Conservation (phyloP, 192 early-diverging fungal genomes). For the Radiomyces spectabilis region DNA sequence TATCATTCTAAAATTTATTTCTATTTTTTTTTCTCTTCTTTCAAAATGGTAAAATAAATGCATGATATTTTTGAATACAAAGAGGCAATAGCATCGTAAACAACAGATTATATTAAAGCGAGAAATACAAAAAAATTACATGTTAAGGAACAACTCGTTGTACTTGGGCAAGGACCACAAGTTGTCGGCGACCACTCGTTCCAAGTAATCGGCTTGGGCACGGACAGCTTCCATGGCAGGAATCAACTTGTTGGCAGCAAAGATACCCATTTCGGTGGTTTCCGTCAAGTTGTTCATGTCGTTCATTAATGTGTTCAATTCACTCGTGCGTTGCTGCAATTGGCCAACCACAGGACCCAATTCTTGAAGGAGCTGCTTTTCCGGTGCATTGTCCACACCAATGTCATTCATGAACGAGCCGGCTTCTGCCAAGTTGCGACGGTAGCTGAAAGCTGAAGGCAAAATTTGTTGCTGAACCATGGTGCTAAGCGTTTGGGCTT, state of each 20-base stretch:
- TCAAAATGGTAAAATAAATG: no score
- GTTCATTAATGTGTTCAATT: slow-evolving; percentile 51
- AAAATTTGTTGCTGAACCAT: slow-evolving; percentile 82
- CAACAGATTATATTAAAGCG: no score
- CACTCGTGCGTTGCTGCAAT: slow-evolving; percentile 50
- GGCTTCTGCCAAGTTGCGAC: slow-evolving; percentile 78
- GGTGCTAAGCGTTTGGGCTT: slow-evolving; percentile 80
- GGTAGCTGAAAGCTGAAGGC: slow-evolving; percentile 84
- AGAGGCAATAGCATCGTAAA: no score
- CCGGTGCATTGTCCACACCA: slow-evolving; percentile 50
- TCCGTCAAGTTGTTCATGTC: slow-evolving; percentile 52
- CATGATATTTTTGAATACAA: no score
- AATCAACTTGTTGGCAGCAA: slow-evolving; percentile 51
- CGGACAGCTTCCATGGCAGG: slow-evolving; percentile 71
- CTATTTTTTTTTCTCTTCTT: no score
- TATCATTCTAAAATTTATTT: no score
- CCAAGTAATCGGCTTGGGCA: slow-evolving; percentile 62
- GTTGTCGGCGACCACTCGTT: slow-evolving; percentile 80
- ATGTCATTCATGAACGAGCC: slow-evolving; percentile 61
- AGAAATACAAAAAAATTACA: slow-evolving; percentile 28
- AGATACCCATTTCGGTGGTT: slow-evolving; percentile 55
- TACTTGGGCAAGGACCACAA: slow-evolving; percentile 97
- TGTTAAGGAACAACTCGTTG: slow-evolving; percentile 80
- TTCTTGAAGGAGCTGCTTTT: slow-evolving; percentile 59
- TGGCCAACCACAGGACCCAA: slow-evolving; percentile 53